These are phyloP conservation scores for Sanguinoderma infundibulare DNA, from an alignment of 1,284 basidiomycete genomes.

Conservation along the genomic window DNA sequence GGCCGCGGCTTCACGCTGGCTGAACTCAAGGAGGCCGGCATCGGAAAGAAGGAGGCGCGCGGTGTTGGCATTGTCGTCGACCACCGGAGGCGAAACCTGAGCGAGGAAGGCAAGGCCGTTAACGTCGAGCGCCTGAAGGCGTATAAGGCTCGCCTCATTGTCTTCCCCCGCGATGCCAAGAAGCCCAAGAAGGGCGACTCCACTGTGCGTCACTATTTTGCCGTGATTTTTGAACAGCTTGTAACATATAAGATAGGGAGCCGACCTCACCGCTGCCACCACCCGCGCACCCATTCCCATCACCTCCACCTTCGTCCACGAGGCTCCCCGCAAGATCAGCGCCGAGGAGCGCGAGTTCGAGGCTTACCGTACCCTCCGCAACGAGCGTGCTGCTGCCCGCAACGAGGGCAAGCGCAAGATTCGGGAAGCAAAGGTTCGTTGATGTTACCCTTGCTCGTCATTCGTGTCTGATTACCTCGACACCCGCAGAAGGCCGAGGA, in stretches of 20 bases:
- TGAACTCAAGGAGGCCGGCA: conserved; percentile 95
- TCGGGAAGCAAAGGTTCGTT: conserved; percentile 77
- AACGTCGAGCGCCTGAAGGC: conserved; percentile 96
- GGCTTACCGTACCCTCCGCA: conserved; percentile 90
- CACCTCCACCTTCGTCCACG: conserved; percentile 69
- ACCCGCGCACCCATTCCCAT: conserved; percentile 78
- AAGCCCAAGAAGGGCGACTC: conserved; percentile 97
- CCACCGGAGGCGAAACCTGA: conserved; percentile 96
- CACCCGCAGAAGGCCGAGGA: conserved; percentile 81
- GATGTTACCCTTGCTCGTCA: conserved; percentile 4
- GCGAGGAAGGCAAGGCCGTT: conserved; percentile 95
- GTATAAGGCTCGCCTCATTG: conserved; percentile 86
- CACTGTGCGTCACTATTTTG: conserved; percentile 60
- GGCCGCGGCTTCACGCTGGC: conserved; percentile 96
- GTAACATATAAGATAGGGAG: conserved; percentile 56
- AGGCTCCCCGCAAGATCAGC: conserved; percentile 94
- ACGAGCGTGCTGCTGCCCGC: conserved; percentile 83
- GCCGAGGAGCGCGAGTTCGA: conserved; percentile 89
- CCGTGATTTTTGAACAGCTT: neutral
- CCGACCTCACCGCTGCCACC: conserved; percentile 83
- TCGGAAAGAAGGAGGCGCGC: conserved; percentile 93
- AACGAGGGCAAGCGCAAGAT: conserved; percentile 88
- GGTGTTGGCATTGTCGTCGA: conserved; percentile 96
- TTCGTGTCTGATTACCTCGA: conserved; percentile 18
- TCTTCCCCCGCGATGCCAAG: conserved; percentile 96